Evolutionary conservation across 2,329 filamentous ascomycete genomes (phyloP), one percentile per base, ranked within the genome.

Genomic region (Trichoderma sp.): DNA sequence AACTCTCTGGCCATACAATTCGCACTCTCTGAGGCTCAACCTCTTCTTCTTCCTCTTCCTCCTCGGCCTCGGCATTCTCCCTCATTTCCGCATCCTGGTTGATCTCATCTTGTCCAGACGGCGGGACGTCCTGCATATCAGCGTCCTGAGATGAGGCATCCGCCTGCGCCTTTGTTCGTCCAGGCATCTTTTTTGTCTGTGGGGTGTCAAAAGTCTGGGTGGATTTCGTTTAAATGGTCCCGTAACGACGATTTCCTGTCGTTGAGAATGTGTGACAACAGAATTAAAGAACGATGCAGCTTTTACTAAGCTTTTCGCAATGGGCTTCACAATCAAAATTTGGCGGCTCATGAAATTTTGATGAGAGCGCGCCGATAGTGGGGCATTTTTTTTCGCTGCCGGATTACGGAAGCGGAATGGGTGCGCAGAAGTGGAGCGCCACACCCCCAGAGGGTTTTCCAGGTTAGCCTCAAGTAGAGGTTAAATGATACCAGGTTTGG

Each of bases 1-100:
- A n/a, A 16, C 41, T 45, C 12, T 18, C 38, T 53, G 31, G 62
- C n/a, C 86, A 80, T 83, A 93, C 92, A 82, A 93, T 90, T 78
- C 88, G 87, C 63, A 93, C 91, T 79, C 91, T 86, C 83, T 91
- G 90, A 3, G 83, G 77, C 76, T 88, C 86, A 27, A 85, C 83
- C 68, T 88, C 87, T 29, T 85, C 83, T 18, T 86, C 84, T 21
- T 53, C 45, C 18, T 86, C 84, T 6, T 84, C 84, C n/a, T 83
- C 84, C 9, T 82, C 83, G 16, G 79, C 80, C 4, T 81, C 79
- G 12, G 79, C 80, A 18, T 79, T 78, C 29, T 81, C 79, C 35
- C 77, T 77, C 78, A 79, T 81, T 62, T 82, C 83, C 9, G 82
- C 83, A 74, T 86, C 85, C 60, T 83, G 82, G 59, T 76, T 80